Percentiles rank a stretch among this genome's conserved stretches.
phyloP scores from a whole-genome alignment of 2,329 filamentous ascomycete genomes.

The Peltaster fructicola region DNA sequence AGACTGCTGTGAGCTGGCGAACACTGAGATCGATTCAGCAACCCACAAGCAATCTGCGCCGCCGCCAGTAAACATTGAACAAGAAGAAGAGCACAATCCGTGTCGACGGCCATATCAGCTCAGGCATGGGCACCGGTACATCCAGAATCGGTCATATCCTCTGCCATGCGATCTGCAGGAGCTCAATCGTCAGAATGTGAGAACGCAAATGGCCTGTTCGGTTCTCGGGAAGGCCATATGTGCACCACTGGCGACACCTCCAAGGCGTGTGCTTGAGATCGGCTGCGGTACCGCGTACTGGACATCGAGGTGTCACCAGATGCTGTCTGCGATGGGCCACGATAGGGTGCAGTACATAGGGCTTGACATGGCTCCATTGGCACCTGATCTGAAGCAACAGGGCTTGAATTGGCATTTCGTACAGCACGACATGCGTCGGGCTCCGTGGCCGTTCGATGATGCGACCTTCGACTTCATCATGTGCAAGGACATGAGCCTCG shows the following conservation, averaged over 20 bases:
- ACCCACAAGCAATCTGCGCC: too few species aligned
- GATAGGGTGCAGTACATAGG: conserved; percentile 61
- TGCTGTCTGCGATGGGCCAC: conserved; percentile 52
- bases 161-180: conserved; percentile 75
- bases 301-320: conserved; percentile 73
- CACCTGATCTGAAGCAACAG: conserved; percentile 45
- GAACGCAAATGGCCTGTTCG: conserved; percentile 64
- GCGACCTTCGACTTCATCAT: conserved; percentile 77
- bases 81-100: too few species aligned
- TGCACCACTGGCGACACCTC: conserved; percentile 48
- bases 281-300: conserved; percentile 80
- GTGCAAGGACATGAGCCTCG: conserved; percentile 64
- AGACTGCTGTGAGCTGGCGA: too few species aligned
- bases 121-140: conserved; percentile 66
- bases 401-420: conserved; percentile 81
- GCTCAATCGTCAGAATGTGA: conserved; percentile 70
- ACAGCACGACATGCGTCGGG: conserved; percentile 63
- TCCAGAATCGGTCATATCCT: conserved; percentile 68
- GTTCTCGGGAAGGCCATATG: conserved; percentile 68
- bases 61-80: too few species aligned
- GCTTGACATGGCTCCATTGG: conserved; percentile 60
- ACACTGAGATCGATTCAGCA: too few species aligned
- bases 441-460: conserved; percentile 60
- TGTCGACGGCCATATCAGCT: too few species aligned
- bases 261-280: conserved; percentile 64